Conservation (phyloP, 768 basidiomycete species). For the Podaxis sp. region DNA sequence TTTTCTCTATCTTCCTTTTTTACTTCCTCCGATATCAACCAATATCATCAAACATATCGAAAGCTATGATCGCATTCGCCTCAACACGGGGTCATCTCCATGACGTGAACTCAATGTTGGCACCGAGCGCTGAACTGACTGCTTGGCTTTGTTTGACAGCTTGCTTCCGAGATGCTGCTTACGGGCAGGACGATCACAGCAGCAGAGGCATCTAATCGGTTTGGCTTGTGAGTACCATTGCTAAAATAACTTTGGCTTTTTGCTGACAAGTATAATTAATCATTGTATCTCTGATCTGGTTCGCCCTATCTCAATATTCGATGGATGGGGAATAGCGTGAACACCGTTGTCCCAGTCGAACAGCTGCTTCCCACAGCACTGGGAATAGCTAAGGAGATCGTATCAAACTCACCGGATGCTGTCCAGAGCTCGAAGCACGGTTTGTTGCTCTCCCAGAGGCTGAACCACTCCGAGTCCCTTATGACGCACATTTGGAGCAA, state of each 20-base stretch:
- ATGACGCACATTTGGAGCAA: conserved; percentile 42
- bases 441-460: conserved; percentile 53
- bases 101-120: conserved; percentile 7
- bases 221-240: conserved; percentile 64
- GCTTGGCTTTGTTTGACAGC: conserved; percentile 33
- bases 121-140: conserved; percentile 2
- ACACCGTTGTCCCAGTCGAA: conserved; percentile 57
- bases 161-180: conserved; percentile 76
- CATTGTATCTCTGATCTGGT: conserved; percentile 5
- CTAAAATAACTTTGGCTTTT: conserved; percentile 16
- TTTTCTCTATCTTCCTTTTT: conserved; percentile 1
- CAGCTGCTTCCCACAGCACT: conserved; percentile 64
- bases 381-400: conserved; percentile 57
- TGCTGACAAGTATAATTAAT: neutral
- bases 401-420: conserved; percentile 72
- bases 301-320: conserved; percentile 7
- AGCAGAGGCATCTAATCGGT: conserved; percentile 63
- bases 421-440: conserved; percentile 77
- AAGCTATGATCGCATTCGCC: conserved; percentile 6
- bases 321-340: conserved; percentile 49
- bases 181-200: conserved; percentile 70
- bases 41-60: neutral
- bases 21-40: neutral
- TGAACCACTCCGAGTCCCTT: conserved; percentile 53
- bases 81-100: neutral